Conservation (phyloP, 2,329 filamentous ascomycete genomes). For the Ophiostoma ulmi region DNA sequence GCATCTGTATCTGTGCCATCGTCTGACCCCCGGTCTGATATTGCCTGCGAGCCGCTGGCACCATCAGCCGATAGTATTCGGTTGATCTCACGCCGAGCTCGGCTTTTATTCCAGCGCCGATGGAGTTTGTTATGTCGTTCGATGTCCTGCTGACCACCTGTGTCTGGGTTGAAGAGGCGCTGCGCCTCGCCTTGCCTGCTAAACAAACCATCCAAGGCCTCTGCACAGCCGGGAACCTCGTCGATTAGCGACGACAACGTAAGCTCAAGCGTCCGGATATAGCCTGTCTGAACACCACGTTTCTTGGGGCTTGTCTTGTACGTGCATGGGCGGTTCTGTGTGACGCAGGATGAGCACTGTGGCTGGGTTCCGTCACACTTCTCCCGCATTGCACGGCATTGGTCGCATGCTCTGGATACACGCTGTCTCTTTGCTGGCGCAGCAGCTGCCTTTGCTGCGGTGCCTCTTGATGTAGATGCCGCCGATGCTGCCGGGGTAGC, state of each 20-base stretch:
- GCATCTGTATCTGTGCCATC: neutral
- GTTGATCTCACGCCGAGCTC: constrained; percentile 58
- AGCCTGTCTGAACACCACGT: constrained; percentile 72
- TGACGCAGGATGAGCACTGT: constrained; percentile 60
- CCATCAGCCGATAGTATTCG: constrained; percentile 49
- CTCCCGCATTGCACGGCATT: constrained; percentile 61
- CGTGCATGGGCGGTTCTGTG: constrained; percentile 60
- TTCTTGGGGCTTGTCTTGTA: constrained; percentile 72
- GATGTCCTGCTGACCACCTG: constrained; percentile 31
- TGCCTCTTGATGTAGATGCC: neutral
- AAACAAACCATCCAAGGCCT: constrained; percentile 51
- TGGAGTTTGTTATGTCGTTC: constrained; percentile 52
- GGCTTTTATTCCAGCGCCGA: constrained; percentile 58
- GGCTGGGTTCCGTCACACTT: constrained; percentile 68
- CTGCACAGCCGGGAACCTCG: constrained; percentile 55
- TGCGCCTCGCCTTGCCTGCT: constrained; percentile 39
- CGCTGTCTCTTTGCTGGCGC: constrained; percentile 51
- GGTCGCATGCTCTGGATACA: constrained; percentile 65
- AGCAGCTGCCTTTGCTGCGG: neutral
- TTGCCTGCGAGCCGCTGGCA: constrained; percentile 24
- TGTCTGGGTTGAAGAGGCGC: constrained; percentile 18
- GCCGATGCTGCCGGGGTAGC: neutral
- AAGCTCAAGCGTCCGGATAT: constrained; percentile 68
- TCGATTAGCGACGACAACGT: constrained; percentile 63
- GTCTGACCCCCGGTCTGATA: constrained; percentile 9